Conservation (phyloP, 2,329 filamentous ascomycete genomes). For the Chrysoporthe austroafricana region DNA sequence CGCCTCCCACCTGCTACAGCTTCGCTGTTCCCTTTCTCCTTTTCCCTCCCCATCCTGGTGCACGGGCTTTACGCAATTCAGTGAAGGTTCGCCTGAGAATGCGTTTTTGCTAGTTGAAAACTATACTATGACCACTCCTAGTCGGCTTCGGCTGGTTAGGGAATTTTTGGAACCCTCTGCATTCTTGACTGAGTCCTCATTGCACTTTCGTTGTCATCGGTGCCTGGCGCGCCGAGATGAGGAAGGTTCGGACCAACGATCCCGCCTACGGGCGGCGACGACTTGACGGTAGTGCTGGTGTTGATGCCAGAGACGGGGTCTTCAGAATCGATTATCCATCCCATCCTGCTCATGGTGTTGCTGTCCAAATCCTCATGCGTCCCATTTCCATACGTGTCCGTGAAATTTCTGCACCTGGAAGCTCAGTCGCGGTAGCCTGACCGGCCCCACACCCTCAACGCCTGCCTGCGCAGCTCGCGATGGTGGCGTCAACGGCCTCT, state of each 20-base stretch:
- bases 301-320: not conserved
- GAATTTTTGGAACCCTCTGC: slow-evolving; percentile 73
- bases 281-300: too few species aligned
- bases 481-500: not conserved
- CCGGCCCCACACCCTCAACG: not conserved
- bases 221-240: slow-evolving; percentile 50
- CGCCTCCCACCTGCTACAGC: slow-evolving; percentile 24
- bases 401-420: not conserved
- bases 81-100: slow-evolving; percentile 87
- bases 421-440: not conserved
- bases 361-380: not conserved
- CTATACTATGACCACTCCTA: slow-evolving; percentile 78
- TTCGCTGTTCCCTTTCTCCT: slow-evolving; percentile 35
- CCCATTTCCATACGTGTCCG: not conserved
- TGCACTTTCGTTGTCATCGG: slow-evolving; percentile 56
- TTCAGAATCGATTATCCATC: not conserved
- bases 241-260: slow-evolving; percentile 46
- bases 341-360: not conserved
- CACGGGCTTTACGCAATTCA: slow-evolving; percentile 81
- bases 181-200: slow-evolving; percentile 39
- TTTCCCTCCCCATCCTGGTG: slow-evolving; percentile 63
- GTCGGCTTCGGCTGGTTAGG: slow-evolving; percentile 70
- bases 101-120: slow-evolving; percentile 92
- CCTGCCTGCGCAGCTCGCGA: not conserved
- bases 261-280: too few species aligned